A percentile compares a stretch with the other conserved stretches of the same genome.
Evolutionary conservation across 176 grass and related monocot genomes (phyloP).

Genomic region (Thalia dealbata): DNA sequence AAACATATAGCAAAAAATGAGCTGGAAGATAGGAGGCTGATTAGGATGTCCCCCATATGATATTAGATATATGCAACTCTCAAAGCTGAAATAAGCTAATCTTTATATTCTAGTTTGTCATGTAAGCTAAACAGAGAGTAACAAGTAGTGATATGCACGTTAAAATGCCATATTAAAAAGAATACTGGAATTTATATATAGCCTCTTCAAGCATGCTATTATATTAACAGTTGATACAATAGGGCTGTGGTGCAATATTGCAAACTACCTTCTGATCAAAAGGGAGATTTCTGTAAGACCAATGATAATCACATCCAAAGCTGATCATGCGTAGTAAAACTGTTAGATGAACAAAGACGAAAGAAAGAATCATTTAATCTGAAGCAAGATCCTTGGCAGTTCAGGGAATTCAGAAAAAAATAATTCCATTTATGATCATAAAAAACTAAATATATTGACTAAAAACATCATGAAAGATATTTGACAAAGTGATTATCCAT

Average conservation of each 20-base stretch:
- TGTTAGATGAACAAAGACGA: slow-evolving; percentile 11
- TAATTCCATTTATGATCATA: not conserved
- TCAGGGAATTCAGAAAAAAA: not conserved
- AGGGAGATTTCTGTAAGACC: slow-evolving; percentile 31
- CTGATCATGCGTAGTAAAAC: slow-evolving; percentile 89
- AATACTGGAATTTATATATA: not conserved
- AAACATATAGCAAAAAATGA: not conserved
- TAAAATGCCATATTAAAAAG: not conserved
- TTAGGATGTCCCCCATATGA: not conserved
- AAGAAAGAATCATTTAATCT: slow-evolving; percentile 9
- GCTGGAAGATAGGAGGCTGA: not conserved
- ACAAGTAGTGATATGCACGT: not conserved
- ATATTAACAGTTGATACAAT: not conserved
- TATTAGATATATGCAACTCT: not conserved
- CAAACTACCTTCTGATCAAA: slow-evolving; percentile 74
- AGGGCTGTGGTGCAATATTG: too few relatives aligned
- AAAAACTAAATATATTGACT: not conserved
- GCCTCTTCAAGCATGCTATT: not conserved
- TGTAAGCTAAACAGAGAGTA: not conserved
- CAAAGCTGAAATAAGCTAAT: not conserved
- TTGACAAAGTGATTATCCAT: too few relatives aligned
- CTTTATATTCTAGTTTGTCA: not conserved
- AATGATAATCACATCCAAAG: slow-evolving; percentile 92
- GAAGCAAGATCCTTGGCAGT: too few relatives aligned
- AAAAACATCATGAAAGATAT: too few relatives aligned